Evolutionary conservation across 495 filamentous ascomycete genomes (phyloP), one percentile per base, ranked within the genome.

Genomic region (Zalerion maritima): DNA sequence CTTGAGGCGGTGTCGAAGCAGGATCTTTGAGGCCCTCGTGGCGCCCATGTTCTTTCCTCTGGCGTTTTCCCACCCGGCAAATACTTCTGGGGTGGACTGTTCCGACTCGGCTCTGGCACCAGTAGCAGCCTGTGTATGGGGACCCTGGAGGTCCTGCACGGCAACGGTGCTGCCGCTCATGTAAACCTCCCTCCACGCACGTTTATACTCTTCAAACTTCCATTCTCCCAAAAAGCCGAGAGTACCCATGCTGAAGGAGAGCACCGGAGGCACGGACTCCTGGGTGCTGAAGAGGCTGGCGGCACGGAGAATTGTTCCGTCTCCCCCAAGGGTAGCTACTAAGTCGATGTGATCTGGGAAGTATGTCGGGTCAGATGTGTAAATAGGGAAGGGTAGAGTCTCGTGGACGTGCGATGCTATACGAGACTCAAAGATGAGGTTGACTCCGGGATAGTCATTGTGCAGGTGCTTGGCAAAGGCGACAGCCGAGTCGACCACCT

Each of bases 211-310:
- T 7, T 62, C 59, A 50, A 94, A 94, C 39, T 84, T 87, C 85
- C 87, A 96, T 54, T 96, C 89, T 19, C 87, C 86, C 11, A 97
- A 59, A 37, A 97, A 97, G 0, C 89, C 89, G 2, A 97, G 57
- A 0, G 86, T 86, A 4, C 89, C 89, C 85, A 97, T 94, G 47
- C 82, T 87, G 53, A 97, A 97, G 7, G 78, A 78, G 14, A 97
- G 60, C n/a, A 96, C 76, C 0, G 91, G 89, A 0, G 89, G 89
- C 0, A 96, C 85, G 22, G 71, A 68, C 23, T 67, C 52, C 14
- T 77, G 73, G n/a, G 74, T 78, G 10, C 81, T 77, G 56, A 96
- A 97, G 9, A 97, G 66, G 13, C 82, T 91, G 2, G 84, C 76
- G 7, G 89, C 89, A 35, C 78, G 85, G 12, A 97, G 56, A 26